phyloP scores from a whole-genome alignment of 768 basidiomycete species.

The Leucogyrophana mollusca region DNA sequence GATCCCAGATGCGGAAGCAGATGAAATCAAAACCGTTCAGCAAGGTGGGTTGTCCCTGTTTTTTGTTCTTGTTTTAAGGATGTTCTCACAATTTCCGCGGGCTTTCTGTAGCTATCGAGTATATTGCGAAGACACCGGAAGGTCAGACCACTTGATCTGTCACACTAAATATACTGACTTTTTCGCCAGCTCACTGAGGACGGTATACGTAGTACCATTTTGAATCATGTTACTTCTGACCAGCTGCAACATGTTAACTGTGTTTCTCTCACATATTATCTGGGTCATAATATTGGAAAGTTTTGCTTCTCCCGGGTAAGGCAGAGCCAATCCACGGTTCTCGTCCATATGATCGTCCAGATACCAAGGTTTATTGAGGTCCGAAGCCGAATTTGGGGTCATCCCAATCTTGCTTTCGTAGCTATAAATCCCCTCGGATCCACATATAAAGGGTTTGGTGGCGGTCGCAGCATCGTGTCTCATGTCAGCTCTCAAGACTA shows the following conservation, averaged over 20 bases:
- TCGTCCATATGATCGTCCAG: too few relatives aligned
- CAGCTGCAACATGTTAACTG: slow-evolving; percentile 15
- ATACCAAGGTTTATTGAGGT: too few relatives aligned
- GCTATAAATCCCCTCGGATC: too few relatives aligned
- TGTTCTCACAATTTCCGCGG: slow-evolving; percentile 1
- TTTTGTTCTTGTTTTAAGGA: neutral
- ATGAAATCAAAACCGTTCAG: slow-evolving; percentile 87
- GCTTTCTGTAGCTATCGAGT: slow-evolving; percentile 76
- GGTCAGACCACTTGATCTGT: slow-evolving; percentile 43
- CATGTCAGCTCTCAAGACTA: slow-evolving; percentile 16
- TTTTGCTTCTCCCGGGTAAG: neutral
- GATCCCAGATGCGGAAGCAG: slow-evolving; percentile 96
- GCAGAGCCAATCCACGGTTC: slow-evolving; percentile 3
- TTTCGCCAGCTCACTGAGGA: slow-evolving; percentile 45
- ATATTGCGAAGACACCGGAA: slow-evolving; percentile 91
- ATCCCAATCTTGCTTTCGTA: neutral
- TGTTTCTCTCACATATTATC: neutral
- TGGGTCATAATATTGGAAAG: neutral
- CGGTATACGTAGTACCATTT: slow-evolving; percentile 7
- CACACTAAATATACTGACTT: slow-evolving; percentile 10
- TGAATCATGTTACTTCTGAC: slow-evolving; percentile 11
- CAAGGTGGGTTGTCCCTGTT: slow-evolving; percentile 61
- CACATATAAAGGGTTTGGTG: too few relatives aligned
- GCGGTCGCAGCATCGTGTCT: neutral
- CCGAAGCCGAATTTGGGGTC: too few relatives aligned